Percentiles rank a stretch among this genome's conserved stretches.
These are phyloP conservation scores for Clarireedia hainanense DNA, from an alignment of 2,329 filamentous ascomycete species.

Conservation along the genomic window DNA sequence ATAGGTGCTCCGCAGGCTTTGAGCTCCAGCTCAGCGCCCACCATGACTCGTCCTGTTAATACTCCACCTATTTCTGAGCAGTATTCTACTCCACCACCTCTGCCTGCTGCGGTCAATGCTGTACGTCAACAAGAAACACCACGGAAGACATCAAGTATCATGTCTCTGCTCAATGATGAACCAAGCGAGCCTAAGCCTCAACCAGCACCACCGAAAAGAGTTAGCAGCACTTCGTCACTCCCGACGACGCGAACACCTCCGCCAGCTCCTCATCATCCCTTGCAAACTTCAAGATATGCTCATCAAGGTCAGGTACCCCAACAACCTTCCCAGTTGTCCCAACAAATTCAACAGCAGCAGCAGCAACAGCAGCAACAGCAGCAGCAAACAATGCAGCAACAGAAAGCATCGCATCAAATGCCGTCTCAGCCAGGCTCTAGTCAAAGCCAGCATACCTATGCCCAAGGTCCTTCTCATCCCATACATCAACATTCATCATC, in stretches of 20 bases:
- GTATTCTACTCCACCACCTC: slow-evolving; percentile 18
- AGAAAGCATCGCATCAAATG: slow-evolving; percentile 37
- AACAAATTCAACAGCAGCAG: slow-evolving; percentile 2
- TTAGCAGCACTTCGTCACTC: slow-evolving; percentile 19
- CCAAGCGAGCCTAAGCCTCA: slow-evolving; percentile 36
- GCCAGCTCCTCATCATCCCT: slow-evolving; percentile 24
- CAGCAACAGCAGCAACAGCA: slow-evolving; percentile 10
- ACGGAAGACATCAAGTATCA: slow-evolving; percentile 55
- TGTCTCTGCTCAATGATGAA: slow-evolving; percentile 52
- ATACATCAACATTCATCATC: slow-evolving; percentile 41
- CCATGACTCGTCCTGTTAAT: slow-evolving; percentile 20
- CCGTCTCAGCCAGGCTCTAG: slow-evolving; percentile 32
- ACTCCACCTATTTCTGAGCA: slow-evolving; percentile 22
- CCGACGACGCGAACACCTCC: slow-evolving; percentile 20
- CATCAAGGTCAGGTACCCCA: slow-evolving; percentile 17
- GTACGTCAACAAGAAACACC: slow-evolving; percentile 36
- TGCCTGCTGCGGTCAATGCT: slow-evolving; percentile 33
- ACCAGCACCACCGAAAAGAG: slow-evolving; percentile 17
- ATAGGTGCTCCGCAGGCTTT: slow-evolving; percentile 15
- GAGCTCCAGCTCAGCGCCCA: slow-evolving; percentile 22
- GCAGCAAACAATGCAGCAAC: slow-evolving; percentile 22
- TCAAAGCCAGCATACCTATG: slow-evolving; percentile 36
- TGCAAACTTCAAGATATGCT: slow-evolving; percentile 31
- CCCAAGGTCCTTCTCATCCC: slow-evolving; percentile 39
- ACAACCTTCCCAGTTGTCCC: slow-evolving; percentile 6